Conservation (phyloP, 495 filamentous ascomycete species). For the Chlorociboria aeruginascens region DNA sequence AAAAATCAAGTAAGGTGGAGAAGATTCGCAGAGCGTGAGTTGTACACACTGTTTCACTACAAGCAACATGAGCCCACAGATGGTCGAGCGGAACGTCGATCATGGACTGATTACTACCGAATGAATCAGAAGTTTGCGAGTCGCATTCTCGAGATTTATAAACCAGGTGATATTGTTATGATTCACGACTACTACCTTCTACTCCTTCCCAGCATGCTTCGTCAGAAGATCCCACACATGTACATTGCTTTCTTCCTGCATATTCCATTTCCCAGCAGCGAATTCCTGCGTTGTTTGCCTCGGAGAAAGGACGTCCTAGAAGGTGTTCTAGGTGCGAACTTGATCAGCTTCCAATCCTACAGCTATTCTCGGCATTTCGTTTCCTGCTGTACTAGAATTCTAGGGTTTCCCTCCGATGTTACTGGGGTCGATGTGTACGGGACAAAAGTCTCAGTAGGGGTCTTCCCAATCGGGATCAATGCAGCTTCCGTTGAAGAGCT, state of each 20-base stretch:
- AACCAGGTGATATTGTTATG: slow-evolving; percentile 79
- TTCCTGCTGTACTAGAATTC: slow-evolving; percentile 78
- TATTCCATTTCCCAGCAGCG: slow-evolving; percentile 86
- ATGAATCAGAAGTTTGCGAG: slow-evolving; percentile 84
- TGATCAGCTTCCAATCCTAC: slow-evolving; percentile 87
- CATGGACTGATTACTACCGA: slow-evolving; percentile 81
- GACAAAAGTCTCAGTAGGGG: slow-evolving; percentile 73
- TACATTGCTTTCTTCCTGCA: slow-evolving; percentile 90
- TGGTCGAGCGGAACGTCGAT: slow-evolving; percentile 62
- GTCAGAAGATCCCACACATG: slow-evolving; percentile 69
- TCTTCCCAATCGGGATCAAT: slow-evolving; percentile 87
- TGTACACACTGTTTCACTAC: slow-evolving; percentile 88
- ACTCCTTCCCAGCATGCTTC: slow-evolving; percentile 71
- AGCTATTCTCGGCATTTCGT: slow-evolving; percentile 87
- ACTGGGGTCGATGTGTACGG: slow-evolving; percentile 82
- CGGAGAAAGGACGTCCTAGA: slow-evolving; percentile 78
- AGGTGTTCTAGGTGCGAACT: slow-evolving; percentile 77
- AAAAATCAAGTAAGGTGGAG: slow-evolving; percentile 75
- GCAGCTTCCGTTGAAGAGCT: slow-evolving; percentile 54
- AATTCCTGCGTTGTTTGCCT: slow-evolving; percentile 78
- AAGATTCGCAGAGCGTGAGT: slow-evolving; percentile 74
- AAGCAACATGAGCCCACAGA: slow-evolving; percentile 82
- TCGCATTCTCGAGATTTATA: slow-evolving; percentile 71
- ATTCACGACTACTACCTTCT: slow-evolving; percentile 89
- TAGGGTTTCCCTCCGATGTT: slow-evolving; percentile 70